Conservation (phyloP, 129 eudicot genomes). For the Tagetes patula region DNA sequence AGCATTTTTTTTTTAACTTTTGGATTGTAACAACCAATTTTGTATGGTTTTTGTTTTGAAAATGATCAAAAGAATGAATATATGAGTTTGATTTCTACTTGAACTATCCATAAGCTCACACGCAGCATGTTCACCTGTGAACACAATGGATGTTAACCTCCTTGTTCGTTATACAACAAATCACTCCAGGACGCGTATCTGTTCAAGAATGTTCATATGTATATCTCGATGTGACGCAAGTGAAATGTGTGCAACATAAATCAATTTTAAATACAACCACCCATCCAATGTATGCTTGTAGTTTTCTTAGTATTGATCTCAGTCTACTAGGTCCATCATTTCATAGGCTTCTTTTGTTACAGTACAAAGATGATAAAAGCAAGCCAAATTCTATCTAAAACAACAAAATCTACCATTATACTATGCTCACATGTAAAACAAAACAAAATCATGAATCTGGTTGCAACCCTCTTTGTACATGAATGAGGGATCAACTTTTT, state of each 20-base stretch:
- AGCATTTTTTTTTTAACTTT: constrained; percentile 10
- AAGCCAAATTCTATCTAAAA: not conserved
- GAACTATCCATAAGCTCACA: no score
- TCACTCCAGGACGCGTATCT: no score
- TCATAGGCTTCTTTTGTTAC: not conserved
- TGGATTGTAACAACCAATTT: no score
- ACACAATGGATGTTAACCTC: not conserved
- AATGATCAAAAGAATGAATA: no score
- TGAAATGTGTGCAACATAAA: no score
- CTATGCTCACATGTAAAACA: constrained; percentile 5
- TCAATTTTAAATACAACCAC: not conserved
- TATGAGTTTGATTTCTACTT: not conserved
- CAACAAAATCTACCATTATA: constrained; percentile 14
- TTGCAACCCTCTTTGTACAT: constrained; percentile 5
- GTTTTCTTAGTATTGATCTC: not conserved
- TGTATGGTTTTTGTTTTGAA: no score
- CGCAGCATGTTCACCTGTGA: no score
- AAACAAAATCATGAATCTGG: not conserved
- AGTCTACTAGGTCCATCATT: not conserved
- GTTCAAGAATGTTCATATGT: no score
- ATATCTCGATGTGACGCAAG: no score
- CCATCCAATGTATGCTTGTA: not conserved
- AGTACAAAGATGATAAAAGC: not conserved
- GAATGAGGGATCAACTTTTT: not conserved
- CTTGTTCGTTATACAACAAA: not conserved